These are phyloP conservation scores for Talaromyces sp. DNA, from an alignment of 2,329 filamentous ascomycete species.

Conservation along the genomic window DNA sequence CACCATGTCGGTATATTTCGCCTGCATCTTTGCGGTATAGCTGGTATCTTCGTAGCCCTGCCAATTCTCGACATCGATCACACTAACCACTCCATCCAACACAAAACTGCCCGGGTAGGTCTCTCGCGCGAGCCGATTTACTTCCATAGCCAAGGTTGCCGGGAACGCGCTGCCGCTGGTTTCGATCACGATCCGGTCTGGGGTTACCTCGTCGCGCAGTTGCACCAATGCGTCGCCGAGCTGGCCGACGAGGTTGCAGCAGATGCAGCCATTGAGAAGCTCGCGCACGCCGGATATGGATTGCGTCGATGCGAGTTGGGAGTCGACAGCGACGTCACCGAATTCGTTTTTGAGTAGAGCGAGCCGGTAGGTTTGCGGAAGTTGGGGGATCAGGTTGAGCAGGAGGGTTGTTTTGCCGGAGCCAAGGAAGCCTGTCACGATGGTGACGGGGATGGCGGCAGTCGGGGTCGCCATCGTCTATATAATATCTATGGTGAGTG, in stretches of 20 bases:
- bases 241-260: slow-evolving; percentile 95
- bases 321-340: slow-evolving; percentile 89
- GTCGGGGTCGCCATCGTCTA: not conserved
- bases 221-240: slow-evolving; percentile 74
- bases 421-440: slow-evolving; percentile 93
- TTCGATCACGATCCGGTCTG: slow-evolving; percentile 89
- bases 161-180: slow-evolving; percentile 86
- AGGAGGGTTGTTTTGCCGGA: slow-evolving; percentile 96
- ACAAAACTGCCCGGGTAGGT: slow-evolving; percentile 53
- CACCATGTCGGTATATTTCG: slow-evolving; percentile 82
- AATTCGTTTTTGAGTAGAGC: slow-evolving; percentile 98
- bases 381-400: slow-evolving; percentile 87
- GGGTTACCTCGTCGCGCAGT: slow-evolving; percentile 57
- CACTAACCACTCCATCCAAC: slow-evolving; percentile 82
- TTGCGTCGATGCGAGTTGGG: slow-evolving; percentile 75
- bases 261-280: slow-evolving; percentile 95
- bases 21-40: slow-evolving; percentile 84
- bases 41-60: slow-evolving; percentile 85
- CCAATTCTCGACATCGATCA: slow-evolving; percentile 96
- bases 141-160: slow-evolving; percentile 83
- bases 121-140: slow-evolving; percentile 72
- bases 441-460: slow-evolving; percentile 78
- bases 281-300: slow-evolving; percentile 88
- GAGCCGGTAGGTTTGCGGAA: slow-evolving; percentile 80
- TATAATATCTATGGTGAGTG: not conserved